These are phyloP conservation scores for Gaeumannomyces sp. DNA, from an alignment of 2,329 filamentous ascomycete genomes.

Conservation along the genomic window DNA sequence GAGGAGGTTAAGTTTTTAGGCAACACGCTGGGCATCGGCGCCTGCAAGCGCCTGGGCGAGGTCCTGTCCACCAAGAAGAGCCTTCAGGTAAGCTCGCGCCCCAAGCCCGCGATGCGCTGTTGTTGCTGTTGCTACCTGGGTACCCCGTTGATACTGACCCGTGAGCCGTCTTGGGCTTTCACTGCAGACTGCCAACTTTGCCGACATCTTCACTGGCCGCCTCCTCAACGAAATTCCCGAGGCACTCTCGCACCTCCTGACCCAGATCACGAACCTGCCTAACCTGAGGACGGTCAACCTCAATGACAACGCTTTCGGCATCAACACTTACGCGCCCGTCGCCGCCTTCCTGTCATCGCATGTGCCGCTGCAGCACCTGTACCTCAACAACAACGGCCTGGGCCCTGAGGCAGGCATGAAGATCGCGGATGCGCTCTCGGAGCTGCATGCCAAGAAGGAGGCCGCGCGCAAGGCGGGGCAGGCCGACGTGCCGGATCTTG, in stretches of 20 bases:
- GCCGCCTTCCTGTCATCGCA: constrained; percentile 87
- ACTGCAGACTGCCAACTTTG: constrained; percentile 72
- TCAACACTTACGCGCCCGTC: constrained; percentile 89
- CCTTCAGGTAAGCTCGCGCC: constrained; percentile 52
- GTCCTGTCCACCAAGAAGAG: constrained; percentile 79
- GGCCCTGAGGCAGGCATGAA: constrained; percentile 85
- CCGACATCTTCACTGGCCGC: constrained; percentile 95
- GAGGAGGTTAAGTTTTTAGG: constrained; percentile 83
- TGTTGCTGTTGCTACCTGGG: background rate
- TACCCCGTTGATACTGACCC: background rate
- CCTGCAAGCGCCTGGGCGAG: constrained; percentile 77
- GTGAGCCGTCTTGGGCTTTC: constrained; percentile 13
- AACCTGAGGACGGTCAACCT: constrained; percentile 88
- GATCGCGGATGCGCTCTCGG: constrained; percentile 79
- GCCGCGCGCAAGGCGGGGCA: constrained; percentile 65
- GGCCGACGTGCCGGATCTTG: constrained; percentile 66
- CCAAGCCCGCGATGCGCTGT: constrained; percentile 8
- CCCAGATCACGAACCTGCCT: constrained; percentile 76
- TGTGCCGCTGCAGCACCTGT: constrained; percentile 84
- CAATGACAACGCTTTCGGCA: constrained; percentile 95
- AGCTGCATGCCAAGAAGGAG: constrained; percentile 78
- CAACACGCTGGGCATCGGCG: constrained; percentile 87
- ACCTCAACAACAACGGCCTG: constrained; percentile 97
- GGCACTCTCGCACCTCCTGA: constrained; percentile 78
- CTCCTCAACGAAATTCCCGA: constrained; percentile 90